Evolutionary conservation across 805 yeast genomes (phyloP), one percentile per base, ranked within the genome.

Genomic region (Pichia occidentalis): DNA sequence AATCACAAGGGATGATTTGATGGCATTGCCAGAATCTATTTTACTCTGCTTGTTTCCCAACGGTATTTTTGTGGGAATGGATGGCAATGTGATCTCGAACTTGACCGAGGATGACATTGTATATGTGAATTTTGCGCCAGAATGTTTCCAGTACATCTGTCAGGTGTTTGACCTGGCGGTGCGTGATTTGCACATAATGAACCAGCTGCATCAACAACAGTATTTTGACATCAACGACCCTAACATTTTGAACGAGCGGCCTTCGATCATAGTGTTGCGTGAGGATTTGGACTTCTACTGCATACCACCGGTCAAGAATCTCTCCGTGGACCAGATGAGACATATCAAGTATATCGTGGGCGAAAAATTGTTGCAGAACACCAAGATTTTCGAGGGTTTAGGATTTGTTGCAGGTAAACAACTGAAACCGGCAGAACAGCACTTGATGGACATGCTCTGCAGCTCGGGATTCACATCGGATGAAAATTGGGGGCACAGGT

Each of bases 201-300:
- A 67, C 40, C 57, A 55, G 42, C 34, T 35, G 19, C 48, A 50
- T 3, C 51, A 51, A 28, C 50, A 51, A 28, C 59, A 52, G 32
- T 53, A 48, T 6, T 55, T 51, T 24, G 57, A 56, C 46, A 44
- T 55, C 24, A 54, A 52, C 24, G 81, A 77, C 43, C 73, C 80
- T 3, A 78, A 75, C 32, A 75, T 87, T 4, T 64, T 88, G 44
- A 77, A 75, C 46, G 77, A 76, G 44, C 83, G 85, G 48, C 98
- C 97, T 0, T 81, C 95, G 1, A 80, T 92, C 30, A 86, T 92
- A 39, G 96, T 90, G 4, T 67, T 92, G 38, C 70, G 97, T 45
- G 98, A 92, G 58, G 98, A 92, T 60, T 69, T 92, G 48, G 98
- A 92, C 56, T 92, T 75, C 61, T 92, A 88, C 59, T 85, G 94